phyloP scores from a whole-genome alignment of 345 rosid genomes.

The Theobroma cacao region DNA sequence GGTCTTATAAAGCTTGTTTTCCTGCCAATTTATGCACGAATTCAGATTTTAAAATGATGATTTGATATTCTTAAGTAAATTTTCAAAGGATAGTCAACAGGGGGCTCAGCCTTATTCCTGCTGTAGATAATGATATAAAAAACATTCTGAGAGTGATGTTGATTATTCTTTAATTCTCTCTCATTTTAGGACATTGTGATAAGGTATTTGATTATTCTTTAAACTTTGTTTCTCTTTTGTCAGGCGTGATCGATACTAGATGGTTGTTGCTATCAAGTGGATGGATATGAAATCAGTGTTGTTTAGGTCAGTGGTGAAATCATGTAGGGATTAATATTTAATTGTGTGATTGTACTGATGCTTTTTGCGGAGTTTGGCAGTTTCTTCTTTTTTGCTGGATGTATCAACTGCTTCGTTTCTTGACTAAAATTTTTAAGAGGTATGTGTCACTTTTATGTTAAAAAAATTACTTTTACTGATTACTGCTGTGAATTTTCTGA shows the following conservation, averaged over 20 bases:
- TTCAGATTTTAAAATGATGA: not conserved
- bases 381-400: not conserved
- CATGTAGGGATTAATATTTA: constrained; percentile 1
- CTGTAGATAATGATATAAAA: not conserved
- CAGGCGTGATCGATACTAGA: constrained; percentile 17
- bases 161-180: not conserved
- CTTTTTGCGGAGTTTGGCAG: not conserved
- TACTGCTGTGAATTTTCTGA: not conserved
- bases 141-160: not conserved
- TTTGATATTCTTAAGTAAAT: not conserved
- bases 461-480: not conserved
- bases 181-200: no score
- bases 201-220: not conserved
- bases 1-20: not conserved
- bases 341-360: not conserved
- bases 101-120: not conserved
- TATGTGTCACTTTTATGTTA: not conserved
- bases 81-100: not conserved
- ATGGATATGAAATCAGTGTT: not conserved
- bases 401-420: not conserved
- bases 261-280: not conserved
- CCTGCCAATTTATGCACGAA: not conserved
- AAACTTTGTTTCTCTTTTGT: no score
- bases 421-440: not conserved
- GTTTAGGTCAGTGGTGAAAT: constrained; percentile 4